Evolutionary conservation across 306 rosid species (phyloP), one percentile per base, ranked within the genome.

Genomic region (Hylodesmum podocarpum): DNA sequence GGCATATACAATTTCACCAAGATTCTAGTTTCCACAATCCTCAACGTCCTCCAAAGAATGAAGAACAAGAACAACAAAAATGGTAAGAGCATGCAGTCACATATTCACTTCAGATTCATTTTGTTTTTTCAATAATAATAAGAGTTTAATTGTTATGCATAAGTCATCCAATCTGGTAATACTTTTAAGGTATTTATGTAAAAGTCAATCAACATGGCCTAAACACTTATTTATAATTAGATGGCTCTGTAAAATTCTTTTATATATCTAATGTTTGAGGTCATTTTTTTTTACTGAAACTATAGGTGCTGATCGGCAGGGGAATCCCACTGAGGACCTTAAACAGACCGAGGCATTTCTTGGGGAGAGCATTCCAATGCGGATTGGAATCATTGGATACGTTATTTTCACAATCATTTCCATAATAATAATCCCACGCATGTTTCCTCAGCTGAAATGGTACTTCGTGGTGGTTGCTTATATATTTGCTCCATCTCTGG

Each of bases 1-100:
- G 98, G 98, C 8, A 78, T 93, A 53, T 91, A 93, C 89, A 93
- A 64, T 68, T 93, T 93, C 65, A 46, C 78, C 81, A 93, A 93
- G 87, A 93, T 91, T 70, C 41, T 89, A 49, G 47, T 61, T 70
- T 81, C 86, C 40, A 91, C 92, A 3, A 22, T 85, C 31, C 19
- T 81, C 44, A 87, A 81, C 40, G 63, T 91, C 25, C 70, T 24
- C 34, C 69, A 85, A 28, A 87, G 84, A 84, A 2, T 79, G 28
- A 91, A 83, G 78, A 79, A 5, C 11, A 82, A 71, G 80, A 79
- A 66, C 1, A 76, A 1, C 64, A 62, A 86, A 83, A 39, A 72
- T 46, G 76, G 86, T 77, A 77, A 27, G 67, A 41, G 14, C 19
- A 39, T 31, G 14, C 19, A 39, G 18, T 61, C 75, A 43, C 14